A percentile compares a stretch with the other conserved stretches of the same genome.
phyloP scores from a whole-genome alignment of 345 rosid genomes.

The Arabidopsis arenosa region DNA sequence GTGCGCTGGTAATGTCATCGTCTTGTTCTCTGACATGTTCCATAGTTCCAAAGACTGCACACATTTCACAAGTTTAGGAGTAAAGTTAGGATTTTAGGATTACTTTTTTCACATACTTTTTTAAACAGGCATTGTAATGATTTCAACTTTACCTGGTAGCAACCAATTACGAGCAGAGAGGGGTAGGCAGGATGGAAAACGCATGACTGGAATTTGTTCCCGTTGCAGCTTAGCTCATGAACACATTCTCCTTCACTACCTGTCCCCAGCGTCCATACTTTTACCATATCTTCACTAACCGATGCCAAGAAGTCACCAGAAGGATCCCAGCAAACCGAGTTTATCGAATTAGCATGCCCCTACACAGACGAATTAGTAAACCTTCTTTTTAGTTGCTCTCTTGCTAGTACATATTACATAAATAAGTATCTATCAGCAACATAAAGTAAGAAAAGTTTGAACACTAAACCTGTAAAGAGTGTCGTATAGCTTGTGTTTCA shows the following conservation, averaged over 20 bases:
- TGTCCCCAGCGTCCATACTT: slow-evolving; percentile 88
- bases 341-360: slow-evolving; percentile 84
- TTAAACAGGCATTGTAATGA: not conserved
- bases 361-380: slow-evolving; percentile 28
- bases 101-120: not conserved
- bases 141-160: slow-evolving; percentile 75
- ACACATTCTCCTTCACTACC: slow-evolving; percentile 90
- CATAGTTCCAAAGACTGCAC: slow-evolving; percentile 92
- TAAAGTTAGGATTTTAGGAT: not conserved
- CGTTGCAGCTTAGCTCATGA: slow-evolving; percentile 88
- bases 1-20: slow-evolving; percentile 76
- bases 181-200: slow-evolving; percentile 84
- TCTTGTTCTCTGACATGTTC: slow-evolving; percentile 89
- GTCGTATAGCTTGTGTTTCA: slow-evolving; percentile 79
- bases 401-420: not conserved
- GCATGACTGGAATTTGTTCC: slow-evolving; percentile 85
- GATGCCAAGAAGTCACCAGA: slow-evolving; percentile 85
- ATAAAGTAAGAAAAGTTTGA: slow-evolving; percentile 5
- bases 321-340: slow-evolving; percentile 92
- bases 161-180: slow-evolving; percentile 83
- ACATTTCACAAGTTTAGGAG: slow-evolving; percentile 8
- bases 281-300: slow-evolving; percentile 89
- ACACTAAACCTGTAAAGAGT: slow-evolving; percentile 69
- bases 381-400: slow-evolving; percentile 2
- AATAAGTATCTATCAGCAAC: not conserved